A percentile compares a stretch with the other conserved stretches of the same genome.
These are phyloP conservation scores for Seminavis robusta DNA, from an alignment of 108 stramenopile genomes.

Conservation along the genomic window DNA sequence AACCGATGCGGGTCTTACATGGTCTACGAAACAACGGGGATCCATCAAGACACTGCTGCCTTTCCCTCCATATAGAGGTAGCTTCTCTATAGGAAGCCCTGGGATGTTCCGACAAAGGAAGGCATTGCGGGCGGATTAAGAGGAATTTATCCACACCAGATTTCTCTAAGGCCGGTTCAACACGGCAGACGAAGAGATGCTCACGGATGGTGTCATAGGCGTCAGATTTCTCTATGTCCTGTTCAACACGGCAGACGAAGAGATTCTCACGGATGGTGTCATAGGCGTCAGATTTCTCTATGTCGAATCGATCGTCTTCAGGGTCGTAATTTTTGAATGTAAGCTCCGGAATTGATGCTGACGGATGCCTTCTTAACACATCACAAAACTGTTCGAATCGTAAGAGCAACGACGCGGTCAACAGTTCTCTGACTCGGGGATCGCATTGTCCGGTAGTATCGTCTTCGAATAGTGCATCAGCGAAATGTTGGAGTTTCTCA, in stretches of 20 bases:
- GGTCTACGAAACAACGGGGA: background rate
- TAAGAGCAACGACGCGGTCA: background rate
- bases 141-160: background rate
- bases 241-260: too few relatives aligned
- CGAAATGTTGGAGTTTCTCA: slow-evolving; percentile 1
- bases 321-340: background rate
- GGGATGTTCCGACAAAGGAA: background rate
- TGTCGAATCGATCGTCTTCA: background rate
- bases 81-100: background rate
- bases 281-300: background rate
- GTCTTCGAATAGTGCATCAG: background rate
- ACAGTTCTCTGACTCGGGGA: slow-evolving; percentile 1
- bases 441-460: background rate
- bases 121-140: background rate
- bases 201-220: too few relatives aligned
- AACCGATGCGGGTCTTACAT: too few relatives aligned
- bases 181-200: slow-evolving; percentile 1
- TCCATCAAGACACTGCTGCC: background rate
- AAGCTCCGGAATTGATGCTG: background rate
- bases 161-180: slow-evolving; percentile 5
- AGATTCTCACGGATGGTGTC: background rate
- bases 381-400: background rate
- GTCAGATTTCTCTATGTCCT: too few relatives aligned
- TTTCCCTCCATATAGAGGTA: background rate
- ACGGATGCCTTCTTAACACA: slow-evolving; percentile 2